phyloP scores from a whole-genome alignment of 2,329 filamentous ascomycete species.

The Alternaria gaisen region DNA sequence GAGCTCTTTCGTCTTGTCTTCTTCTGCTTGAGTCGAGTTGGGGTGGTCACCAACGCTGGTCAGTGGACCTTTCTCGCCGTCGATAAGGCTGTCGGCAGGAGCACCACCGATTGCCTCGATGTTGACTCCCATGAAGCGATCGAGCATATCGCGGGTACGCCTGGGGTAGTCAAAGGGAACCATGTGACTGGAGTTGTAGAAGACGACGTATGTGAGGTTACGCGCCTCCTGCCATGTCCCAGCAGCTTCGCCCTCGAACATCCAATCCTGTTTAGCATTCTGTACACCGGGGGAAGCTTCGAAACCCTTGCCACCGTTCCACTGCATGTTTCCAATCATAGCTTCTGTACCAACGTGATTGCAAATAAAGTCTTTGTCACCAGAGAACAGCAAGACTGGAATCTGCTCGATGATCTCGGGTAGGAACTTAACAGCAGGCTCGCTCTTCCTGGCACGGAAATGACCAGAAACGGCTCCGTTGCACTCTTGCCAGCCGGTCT shows the following conservation, averaged over 20 bases:
- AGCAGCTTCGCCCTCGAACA: slow-evolving; percentile 85
- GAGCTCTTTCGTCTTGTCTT: slow-evolving; percentile 75
- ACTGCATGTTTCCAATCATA: slow-evolving; percentile 87
- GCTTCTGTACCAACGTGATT: slow-evolving; percentile 95
- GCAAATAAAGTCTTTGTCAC: slow-evolving; percentile 93
- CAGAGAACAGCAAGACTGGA: slow-evolving; percentile 87
- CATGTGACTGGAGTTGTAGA: slow-evolving; percentile 98
- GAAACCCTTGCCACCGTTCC: slow-evolving; percentile 92
- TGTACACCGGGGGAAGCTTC: slow-evolving; percentile 85
- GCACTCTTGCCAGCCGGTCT: slow-evolving; percentile 91
- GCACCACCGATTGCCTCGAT: slow-evolving; percentile 85
- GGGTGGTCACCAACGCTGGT: slow-evolving; percentile 79
- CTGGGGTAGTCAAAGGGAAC: slow-evolving; percentile 93
- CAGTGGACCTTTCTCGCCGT: slow-evolving; percentile 82
- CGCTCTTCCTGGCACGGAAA: slow-evolving; percentile 76
- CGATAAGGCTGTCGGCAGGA: slow-evolving; percentile 80
- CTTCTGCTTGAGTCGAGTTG: slow-evolving; percentile 72
- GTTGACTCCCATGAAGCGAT: slow-evolving; percentile 93
- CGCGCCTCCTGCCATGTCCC: slow-evolving; percentile 95
- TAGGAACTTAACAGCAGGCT: slow-evolving; percentile 76
- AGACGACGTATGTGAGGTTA: slow-evolving; percentile 93
- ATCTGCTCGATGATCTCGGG: slow-evolving; percentile 81
- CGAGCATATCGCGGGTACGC: slow-evolving; percentile 92
- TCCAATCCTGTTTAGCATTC: slow-evolving; percentile 94
- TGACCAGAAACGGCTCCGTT: slow-evolving; percentile 76